phyloP scores from a whole-genome alignment of 2,329 filamentous ascomycete species.

The Knoxdaviesia capensis region DNA sequence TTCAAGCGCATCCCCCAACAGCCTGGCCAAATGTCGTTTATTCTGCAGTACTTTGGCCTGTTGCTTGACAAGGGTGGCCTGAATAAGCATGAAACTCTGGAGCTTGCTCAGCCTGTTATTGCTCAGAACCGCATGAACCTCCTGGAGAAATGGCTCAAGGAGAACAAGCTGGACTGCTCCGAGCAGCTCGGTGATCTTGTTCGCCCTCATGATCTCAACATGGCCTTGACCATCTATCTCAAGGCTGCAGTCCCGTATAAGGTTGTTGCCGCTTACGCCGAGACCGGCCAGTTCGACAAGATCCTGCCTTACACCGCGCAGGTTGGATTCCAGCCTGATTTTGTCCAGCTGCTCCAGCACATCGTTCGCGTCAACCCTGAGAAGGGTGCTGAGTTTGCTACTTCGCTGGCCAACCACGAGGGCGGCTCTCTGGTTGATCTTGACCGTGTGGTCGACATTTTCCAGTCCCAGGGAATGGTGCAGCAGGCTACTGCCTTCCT shows the following conservation, averaged over 20 bases:
- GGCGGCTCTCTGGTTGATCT: slow-evolving; percentile 76
- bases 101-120: slow-evolving; percentile 81
- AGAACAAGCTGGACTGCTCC: slow-evolving; percentile 88
- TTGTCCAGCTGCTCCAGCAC: slow-evolving; percentile 77
- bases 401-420: slow-evolving; percentile 77
- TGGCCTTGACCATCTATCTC: slow-evolving; percentile 77
- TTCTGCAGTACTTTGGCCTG: slow-evolving; percentile 95
- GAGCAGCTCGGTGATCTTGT: slow-evolving; percentile 94
- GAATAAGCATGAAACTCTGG: slow-evolving; percentile 84
- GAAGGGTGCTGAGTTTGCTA: slow-evolving; percentile 87
- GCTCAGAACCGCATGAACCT: slow-evolving; percentile 88
- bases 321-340: slow-evolving; percentile 83
- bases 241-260: slow-evolving; percentile 83
- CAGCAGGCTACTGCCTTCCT: slow-evolving; percentile 97
- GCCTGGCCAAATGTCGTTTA: slow-evolving; percentile 75
- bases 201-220: slow-evolving; percentile 67
- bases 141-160: slow-evolving; percentile 93
- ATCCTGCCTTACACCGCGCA: slow-evolving; percentile 81
- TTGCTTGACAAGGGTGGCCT: slow-evolving; percentile 85
- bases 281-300: slow-evolving; percentile 92
- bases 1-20: slow-evolving; percentile 75
- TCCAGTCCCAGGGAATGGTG: slow-evolving; percentile 94
- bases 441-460: slow-evolving; percentile 89
- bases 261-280: slow-evolving; percentile 84
- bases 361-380: slow-evolving; percentile 82